phyloP scores from a whole-genome alignment of 805 yeast species.

The Komagataella ulmi region DNA sequence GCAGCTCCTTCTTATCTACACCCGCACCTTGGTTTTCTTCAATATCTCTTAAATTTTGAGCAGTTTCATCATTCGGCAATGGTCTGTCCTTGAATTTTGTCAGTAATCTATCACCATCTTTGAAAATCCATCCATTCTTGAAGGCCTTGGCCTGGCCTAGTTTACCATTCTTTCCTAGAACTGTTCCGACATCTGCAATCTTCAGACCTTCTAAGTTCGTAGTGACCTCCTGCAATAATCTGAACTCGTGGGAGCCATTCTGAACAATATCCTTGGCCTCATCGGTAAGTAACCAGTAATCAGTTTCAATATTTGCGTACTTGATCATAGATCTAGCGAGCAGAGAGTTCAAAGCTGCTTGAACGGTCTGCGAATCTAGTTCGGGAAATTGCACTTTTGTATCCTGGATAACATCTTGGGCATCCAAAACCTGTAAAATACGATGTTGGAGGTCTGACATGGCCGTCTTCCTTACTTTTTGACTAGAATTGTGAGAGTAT shows the following conservation, averaged over 20 bases:
- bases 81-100: slow-evolving; percentile 34
- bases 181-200: slow-evolving; percentile 57
- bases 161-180: slow-evolving; percentile 74
- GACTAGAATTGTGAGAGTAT: not conserved
- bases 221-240: slow-evolving; percentile 64
- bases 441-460: slow-evolving; percentile 62
- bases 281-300: slow-evolving; percentile 57
- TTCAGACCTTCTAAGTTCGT: slow-evolving; percentile 68
- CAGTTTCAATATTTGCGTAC: slow-evolving; percentile 62
- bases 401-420: slow-evolving; percentile 50
- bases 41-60: slow-evolving; percentile 46
- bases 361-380: slow-evolving; percentile 49
- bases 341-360: slow-evolving; percentile 78
- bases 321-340: slow-evolving; percentile 72
- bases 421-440: slow-evolving; percentile 53
- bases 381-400: slow-evolving; percentile 57
- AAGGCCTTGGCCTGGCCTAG: slow-evolving; percentile 97
- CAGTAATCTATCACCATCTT: slow-evolving; percentile 72
- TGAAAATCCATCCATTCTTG: slow-evolving; percentile 91
- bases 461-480: not conserved
- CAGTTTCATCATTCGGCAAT: slow-evolving; percentile 56
- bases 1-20: slow-evolving; percentile 49
- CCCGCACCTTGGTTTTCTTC: slow-evolving; percentile 36
- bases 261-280: slow-evolving; percentile 74
- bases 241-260: slow-evolving; percentile 84